A percentile compares a stretch with the other conserved stretches of the same genome.
Evolutionary conservation across 73 alveolate species (phyloP).

Genomic region (Paramecium pentaurelia): DNA sequence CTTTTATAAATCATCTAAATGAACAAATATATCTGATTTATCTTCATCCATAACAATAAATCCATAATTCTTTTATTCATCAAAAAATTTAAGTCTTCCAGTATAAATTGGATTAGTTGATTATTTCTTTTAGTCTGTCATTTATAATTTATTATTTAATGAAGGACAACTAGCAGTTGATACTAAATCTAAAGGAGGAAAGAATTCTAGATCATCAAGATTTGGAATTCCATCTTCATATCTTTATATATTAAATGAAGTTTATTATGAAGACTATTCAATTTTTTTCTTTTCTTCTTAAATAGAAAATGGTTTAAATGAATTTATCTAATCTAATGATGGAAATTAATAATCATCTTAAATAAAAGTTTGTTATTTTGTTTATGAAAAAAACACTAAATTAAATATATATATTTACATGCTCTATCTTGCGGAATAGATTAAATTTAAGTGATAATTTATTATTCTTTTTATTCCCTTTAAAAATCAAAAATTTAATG

Average conservation of each 20-base stretch:
- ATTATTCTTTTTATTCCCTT: neutral
- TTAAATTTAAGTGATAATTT: neutral
- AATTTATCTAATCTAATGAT: neutral
- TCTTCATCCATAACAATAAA: conserved; percentile 74
- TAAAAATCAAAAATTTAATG: conserved; percentile 12
- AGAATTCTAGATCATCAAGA: neutral
- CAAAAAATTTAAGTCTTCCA: conserved; percentile 80
- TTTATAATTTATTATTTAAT: neutral
- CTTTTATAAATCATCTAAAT: conserved; percentile 75
- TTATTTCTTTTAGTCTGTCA: neutral
- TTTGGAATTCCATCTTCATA: neutral
- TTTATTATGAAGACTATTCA: neutral
- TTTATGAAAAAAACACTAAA: neutral
- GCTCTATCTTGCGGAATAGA: neutral
- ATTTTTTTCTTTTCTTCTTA: neutral
- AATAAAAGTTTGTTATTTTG: neutral
- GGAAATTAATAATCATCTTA: conserved; percentile 1
- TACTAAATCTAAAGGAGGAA: neutral
- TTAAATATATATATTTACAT: neutral
- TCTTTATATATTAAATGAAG: neutral
- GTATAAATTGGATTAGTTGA: neutral
- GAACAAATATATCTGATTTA: conserved; percentile 74
- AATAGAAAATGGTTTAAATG: neutral
- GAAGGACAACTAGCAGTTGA: neutral
- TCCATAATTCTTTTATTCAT: conserved; percentile 77